Percentiles rank a stretch among this genome's conserved stretches.
Conservation (phyloP, 176 grass and related monocot species). For the bread wheat (Triticum aestivum) region DNA sequence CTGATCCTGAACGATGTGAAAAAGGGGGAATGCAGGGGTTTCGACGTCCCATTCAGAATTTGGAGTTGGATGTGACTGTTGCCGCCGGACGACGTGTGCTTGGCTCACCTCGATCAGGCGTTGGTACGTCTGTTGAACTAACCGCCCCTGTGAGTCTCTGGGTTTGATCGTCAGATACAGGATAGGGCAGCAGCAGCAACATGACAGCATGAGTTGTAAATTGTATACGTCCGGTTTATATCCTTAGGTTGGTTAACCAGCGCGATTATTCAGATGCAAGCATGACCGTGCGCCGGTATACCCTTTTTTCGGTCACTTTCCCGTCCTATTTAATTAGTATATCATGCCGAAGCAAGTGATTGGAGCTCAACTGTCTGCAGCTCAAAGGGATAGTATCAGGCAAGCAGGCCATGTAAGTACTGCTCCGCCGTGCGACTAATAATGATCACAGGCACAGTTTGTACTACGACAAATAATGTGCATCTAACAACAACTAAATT, state of each 20-base stretch:
- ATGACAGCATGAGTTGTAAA: background rate
- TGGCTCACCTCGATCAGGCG: background rate
- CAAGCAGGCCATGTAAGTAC: background rate
- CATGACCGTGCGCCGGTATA: background rate
- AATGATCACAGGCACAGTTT: no score
- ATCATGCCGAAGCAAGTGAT: background rate
- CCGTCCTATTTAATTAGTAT: background rate
- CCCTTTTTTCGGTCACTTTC: background rate
- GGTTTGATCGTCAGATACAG: slow-evolving; percentile 11
- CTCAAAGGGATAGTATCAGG: background rate
- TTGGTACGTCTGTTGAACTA: background rate
- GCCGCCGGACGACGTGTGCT: background rate
- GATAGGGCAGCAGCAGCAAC: background rate
- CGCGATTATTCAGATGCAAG: background rate
- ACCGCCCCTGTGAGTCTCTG: background rate
- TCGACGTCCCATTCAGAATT: background rate
- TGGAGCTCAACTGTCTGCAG: background rate
- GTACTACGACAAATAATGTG: no score
- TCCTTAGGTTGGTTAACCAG: background rate
- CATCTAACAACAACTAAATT: no score
- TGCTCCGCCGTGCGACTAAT: no score
- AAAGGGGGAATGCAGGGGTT: background rate
- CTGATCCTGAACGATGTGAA: background rate
- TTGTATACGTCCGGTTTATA: background rate
- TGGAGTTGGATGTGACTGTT: background rate